These are phyloP conservation scores for Trypethelium eluteriae DNA, from an alignment of 495 filamentous ascomycete genomes.

Conservation along the genomic window DNA sequence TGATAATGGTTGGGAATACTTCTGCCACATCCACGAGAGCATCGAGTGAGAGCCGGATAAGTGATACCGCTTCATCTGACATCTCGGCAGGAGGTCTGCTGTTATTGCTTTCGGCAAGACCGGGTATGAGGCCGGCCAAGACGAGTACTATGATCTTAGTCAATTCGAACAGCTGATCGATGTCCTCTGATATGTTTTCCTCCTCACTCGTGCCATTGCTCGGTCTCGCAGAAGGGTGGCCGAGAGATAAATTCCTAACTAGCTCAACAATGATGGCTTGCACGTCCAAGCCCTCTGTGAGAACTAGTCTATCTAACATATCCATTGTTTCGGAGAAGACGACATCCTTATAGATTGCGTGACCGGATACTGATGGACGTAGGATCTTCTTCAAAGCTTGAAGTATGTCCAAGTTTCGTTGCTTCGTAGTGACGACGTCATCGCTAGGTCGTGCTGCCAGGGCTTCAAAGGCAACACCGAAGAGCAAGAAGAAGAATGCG, in stretches of 20 bases:
- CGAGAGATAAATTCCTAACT: conserved; percentile 76
- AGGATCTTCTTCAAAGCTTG: conserved; percentile 91
- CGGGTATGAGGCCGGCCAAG: conserved; percentile 76
- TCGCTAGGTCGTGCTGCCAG: conserved; percentile 67
- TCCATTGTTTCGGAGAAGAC: conserved; percentile 98
- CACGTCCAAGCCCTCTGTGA: conserved; percentile 84
- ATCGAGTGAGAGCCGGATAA: conserved; percentile 72
- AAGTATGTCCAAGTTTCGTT: conserved; percentile 82
- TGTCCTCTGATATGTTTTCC: conserved; percentile 82
- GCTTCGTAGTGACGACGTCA: conserved; percentile 60
- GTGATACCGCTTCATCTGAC: conserved; percentile 71
- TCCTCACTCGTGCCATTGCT: conserved; percentile 45
- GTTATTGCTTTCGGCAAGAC: conserved; percentile 57
- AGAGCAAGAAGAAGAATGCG: conserved; percentile 98
- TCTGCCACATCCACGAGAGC: conserved; percentile 88
- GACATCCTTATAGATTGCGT: conserved; percentile 89
- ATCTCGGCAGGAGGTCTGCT: conserved; percentile 52
- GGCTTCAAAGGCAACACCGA: conserved; percentile 92
- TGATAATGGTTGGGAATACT: conserved; percentile 93
- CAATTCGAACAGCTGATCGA: conserved; percentile 95
- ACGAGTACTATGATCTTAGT: conserved; percentile 93
- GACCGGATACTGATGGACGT: conserved; percentile 86
- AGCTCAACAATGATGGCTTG: conserved; percentile 90
- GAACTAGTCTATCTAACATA: conserved; percentile 78
- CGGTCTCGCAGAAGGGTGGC: conserved; percentile 79